Evolutionary conservation across 306 rosid species (phyloP), one percentile per base, ranked within the genome.

Genomic region (Hylodesmum podocarpum): DNA sequence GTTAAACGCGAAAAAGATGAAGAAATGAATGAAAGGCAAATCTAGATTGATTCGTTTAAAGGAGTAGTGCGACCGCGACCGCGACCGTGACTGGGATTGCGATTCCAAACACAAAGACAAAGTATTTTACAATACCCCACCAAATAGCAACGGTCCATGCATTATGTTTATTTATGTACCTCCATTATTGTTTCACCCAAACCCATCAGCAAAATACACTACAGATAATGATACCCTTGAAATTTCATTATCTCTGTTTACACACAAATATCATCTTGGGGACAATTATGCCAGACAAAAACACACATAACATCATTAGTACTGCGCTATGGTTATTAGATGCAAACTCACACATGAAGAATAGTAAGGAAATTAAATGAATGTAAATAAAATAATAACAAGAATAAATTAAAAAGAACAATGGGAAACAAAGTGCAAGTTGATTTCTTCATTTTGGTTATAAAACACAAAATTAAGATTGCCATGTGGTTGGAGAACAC

Each of bases 131-230:
- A 41, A 62, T 4, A 13, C 41, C 62, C 62, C 65, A 34, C 24
- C 54, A 50, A 33, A 50, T 4, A 43, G 16, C 22, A 29, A 31
- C n/a, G 81, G 50, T 77, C 40, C 81, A 67, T 43, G 58, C 28
- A 31, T 28, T 18, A 2, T 4, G 1, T 36, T 28, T 18, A 2
- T 4, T 1, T 36, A 19, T 33, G 50, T n/a, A 62, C 36, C 24
- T 18, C 11, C 41, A 28, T 28, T 51, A 40, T 72, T 55, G 4
- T 29, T n/a, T 72, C 57, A 27, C 78, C 41, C 67, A 0, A 39
- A 24, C 7, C 27, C 37, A 2, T 66, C 37, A 13, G n/a, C 39
- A 25, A 15, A 6, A 46, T 37, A 63, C 21, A 4, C 0, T 19
- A 74, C 33, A 36, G 59, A 73, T 39, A 74, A 65, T 11, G 11